Evolutionary conservation across 2,329 filamentous ascomycete genomes (phyloP).

Genomic region (Geoglossum cookeanum): DNA sequence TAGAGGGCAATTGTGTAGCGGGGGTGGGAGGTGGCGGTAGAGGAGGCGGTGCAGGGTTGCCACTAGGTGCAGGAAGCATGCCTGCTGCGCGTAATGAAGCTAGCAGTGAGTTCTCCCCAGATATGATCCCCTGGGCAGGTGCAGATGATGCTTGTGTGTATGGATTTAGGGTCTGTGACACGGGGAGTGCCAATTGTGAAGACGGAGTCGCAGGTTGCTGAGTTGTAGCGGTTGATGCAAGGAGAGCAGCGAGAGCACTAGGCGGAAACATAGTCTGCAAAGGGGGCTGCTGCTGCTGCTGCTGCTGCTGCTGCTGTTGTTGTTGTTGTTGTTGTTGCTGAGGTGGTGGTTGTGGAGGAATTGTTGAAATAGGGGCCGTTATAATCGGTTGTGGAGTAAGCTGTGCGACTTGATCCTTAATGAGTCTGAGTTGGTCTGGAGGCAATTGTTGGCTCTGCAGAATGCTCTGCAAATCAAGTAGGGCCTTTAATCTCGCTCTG

Average conservation of each 20-base stretch:
- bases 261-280: conserved; percentile 5
- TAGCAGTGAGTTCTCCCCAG: conserved; percentile 40
- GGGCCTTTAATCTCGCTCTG: conserved; percentile 62
- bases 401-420: conserved; percentile 68
- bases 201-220: conserved; percentile 3
- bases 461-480: conserved; percentile 67
- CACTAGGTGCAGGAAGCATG: conserved; percentile 30
- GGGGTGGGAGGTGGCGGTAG: conserved; percentile 17
- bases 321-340: conserved; percentile 9
- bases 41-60: not conserved
- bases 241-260: conserved; percentile 6
- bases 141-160: conserved; percentile 15
- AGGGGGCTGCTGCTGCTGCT: not conserved
- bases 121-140: conserved; percentile 19
- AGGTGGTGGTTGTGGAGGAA: conserved; percentile 14
- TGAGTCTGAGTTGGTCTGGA: conserved; percentile 62
- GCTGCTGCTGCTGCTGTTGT: conserved; percentile 12
- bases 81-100: conserved; percentile 50
- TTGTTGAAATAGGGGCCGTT: conserved; percentile 13
- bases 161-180: conserved; percentile 14
- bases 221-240: conserved; percentile 1
- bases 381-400: conserved; percentile 38
- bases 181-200: conserved; percentile 2
- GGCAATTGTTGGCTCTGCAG: conserved; percentile 61
- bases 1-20: conserved; percentile 16